Percentiles rank a stretch among this genome's conserved stretches.
Evolutionary conservation across 1,284 basidiomycete genomes (phyloP).

Genomic region (Xerocomus cyaneibrunnescens): DNA sequence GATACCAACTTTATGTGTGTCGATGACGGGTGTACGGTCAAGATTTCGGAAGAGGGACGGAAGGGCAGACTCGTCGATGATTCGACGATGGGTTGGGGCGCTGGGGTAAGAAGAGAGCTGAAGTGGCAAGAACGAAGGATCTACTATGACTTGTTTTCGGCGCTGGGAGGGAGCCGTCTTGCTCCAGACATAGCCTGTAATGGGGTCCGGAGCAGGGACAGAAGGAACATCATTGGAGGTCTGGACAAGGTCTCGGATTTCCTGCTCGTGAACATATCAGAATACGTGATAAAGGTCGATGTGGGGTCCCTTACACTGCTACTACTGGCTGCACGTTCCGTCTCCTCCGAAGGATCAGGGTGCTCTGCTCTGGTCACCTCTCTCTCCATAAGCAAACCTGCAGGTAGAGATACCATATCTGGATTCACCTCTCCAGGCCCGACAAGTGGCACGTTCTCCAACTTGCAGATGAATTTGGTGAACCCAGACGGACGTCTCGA

Average conservation of each 20-base stretch:
- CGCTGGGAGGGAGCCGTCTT: constrained; percentile 82
- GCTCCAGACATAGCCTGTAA: constrained; percentile 84
- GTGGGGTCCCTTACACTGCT: constrained; percentile 14
- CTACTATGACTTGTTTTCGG: constrained; percentile 80
- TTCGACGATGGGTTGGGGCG: constrained; percentile 43
- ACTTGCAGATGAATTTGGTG: constrained; percentile 82
- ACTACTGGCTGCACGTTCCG: background rate
- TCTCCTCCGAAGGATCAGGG: constrained; percentile 18
- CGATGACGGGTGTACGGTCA: constrained; percentile 91
- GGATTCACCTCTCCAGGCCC: constrained; percentile 81
- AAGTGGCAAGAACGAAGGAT: constrained; percentile 86
- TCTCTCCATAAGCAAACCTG: constrained; percentile 72
- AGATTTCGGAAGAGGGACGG: constrained; percentile 65
- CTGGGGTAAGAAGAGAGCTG: constrained; percentile 84
- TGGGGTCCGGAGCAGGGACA: constrained; percentile 56
- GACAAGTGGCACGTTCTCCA: constrained; percentile 89
- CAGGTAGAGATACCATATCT: constrained; percentile 70
- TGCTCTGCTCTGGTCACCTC: constrained; percentile 38
- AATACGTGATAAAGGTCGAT: background rate
- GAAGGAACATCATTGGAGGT: constrained; percentile 7
- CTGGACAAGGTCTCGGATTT: constrained; percentile 17
- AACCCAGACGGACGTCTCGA: constrained; percentile 90
- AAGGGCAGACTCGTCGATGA: constrained; percentile 57
- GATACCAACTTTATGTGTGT: constrained; percentile 96
- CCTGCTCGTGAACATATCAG: constrained; percentile 23